phyloP scores from a whole-genome alignment of 1,139 yeast species.

The Saccharomyces pastorianus region DNA sequence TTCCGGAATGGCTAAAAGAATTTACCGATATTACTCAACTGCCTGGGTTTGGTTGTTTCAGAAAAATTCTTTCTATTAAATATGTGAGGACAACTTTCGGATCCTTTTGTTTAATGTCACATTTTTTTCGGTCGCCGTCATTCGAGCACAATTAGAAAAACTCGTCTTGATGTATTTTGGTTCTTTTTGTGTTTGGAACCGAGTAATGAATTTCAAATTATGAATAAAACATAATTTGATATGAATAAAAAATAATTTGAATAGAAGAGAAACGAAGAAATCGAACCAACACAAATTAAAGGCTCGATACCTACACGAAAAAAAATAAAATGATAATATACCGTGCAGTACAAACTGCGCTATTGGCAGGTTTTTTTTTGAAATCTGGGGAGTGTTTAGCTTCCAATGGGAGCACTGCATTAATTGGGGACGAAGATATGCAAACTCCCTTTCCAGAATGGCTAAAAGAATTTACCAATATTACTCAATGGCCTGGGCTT shows the following conservation, averaged over 20 bases:
- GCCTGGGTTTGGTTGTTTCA: slow-evolving; percentile 71
- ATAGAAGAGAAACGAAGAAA: background rate
- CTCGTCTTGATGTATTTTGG: background rate
- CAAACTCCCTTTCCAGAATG: slow-evolving; percentile 63
- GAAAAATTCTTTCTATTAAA: background rate
- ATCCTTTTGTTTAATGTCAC: background rate
- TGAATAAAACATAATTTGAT: background rate
- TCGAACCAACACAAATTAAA: too few relatives aligned
- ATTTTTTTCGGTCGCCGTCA: background rate
- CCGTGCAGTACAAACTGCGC: background rate
- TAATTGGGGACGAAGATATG: slow-evolving; percentile 7
- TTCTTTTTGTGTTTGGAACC: too few relatives aligned
- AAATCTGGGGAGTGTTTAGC: background rate
- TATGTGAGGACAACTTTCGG: background rate
- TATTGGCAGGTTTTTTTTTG: background rate
- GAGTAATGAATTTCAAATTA: too few relatives aligned
- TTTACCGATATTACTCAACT: slow-evolving; percentile 66
- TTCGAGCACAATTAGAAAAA: background rate
- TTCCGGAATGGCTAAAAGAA: slow-evolving; percentile 72
- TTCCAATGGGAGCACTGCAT: slow-evolving; percentile 7
- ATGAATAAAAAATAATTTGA: background rate
- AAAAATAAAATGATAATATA: background rate
- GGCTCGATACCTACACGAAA: background rate
- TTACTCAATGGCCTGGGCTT: slow-evolving; percentile 71
- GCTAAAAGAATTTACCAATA: slow-evolving; percentile 67